Percentiles rank a stretch among this genome's conserved stretches.
These are phyloP conservation scores for Porogramme epimiltina DNA, from an alignment of 1,284 basidiomycete genomes.

Conservation along the genomic window DNA sequence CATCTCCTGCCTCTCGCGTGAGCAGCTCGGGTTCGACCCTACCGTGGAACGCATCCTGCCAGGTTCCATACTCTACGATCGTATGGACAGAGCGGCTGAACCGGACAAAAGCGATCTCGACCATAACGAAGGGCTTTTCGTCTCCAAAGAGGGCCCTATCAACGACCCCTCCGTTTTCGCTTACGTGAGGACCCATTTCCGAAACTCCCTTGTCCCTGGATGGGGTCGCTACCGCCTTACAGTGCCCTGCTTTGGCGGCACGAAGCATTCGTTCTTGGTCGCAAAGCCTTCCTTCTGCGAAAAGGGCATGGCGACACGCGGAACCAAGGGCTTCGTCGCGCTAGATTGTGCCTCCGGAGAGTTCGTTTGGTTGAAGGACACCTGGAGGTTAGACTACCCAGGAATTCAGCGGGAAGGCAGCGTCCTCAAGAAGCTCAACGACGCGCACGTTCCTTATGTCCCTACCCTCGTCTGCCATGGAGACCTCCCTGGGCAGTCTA, in stretches of 20 bases:
- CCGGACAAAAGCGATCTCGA: neutral
- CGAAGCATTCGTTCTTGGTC: neutral
- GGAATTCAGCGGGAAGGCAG: neutral
- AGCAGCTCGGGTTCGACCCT: constrained; percentile 13
- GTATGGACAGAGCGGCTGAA: constrained; percentile 6
- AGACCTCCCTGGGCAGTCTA: neutral
- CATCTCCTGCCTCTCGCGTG: constrained; percentile 1
- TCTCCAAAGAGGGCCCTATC: neutral
- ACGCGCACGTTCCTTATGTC: neutral
- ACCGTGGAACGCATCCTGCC: constrained; percentile 1
- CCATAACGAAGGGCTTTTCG: neutral
- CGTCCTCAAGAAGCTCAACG: constrained; percentile 4
- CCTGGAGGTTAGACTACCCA: neutral
- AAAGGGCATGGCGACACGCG: constrained; percentile 1
- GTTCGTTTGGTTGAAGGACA: constrained; percentile 10
- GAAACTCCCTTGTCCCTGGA: neutral
- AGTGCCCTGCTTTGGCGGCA: neutral
- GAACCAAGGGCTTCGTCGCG: constrained; percentile 9
- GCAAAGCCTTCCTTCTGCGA: constrained; percentile 5
- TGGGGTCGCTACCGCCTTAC: constrained; percentile 11
- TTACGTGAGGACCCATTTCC: constrained; percentile 8
- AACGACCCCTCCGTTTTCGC: neutral
- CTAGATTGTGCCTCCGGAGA: neutral
- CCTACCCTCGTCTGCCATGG: constrained; percentile 7
- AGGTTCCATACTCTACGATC: neutral